Evolutionary conservation across 1,284 basidiomycete species (phyloP).

Genomic region (Sporisorium reilianum): DNA sequence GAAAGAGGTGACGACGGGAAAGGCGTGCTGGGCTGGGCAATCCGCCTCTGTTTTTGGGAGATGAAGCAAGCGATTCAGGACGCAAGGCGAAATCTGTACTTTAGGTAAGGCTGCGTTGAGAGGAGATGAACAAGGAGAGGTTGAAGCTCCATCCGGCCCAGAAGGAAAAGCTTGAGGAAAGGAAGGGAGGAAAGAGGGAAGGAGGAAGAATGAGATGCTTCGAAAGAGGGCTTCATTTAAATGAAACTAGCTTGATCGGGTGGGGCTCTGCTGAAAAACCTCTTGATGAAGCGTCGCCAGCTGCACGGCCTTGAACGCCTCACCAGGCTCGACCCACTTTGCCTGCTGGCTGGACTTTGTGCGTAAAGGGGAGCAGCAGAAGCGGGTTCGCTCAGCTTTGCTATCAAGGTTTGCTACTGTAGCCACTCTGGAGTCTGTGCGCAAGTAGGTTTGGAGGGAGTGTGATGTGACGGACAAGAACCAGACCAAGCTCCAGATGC

Average conservation of each 20-base stretch:
- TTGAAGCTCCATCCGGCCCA: slow-evolving; percentile 27
- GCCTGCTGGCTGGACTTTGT: background rate
- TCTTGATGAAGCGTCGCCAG: slow-evolving; percentile 11
- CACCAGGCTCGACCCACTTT: slow-evolving; percentile 21
- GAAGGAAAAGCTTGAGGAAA: slow-evolving; percentile 11
- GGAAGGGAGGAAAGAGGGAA: background rate
- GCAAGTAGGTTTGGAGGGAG: background rate
- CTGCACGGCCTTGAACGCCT: slow-evolving; percentile 12
- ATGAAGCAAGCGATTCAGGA: slow-evolving; percentile 16
- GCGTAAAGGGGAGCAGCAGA: background rate
- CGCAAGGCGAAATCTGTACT: slow-evolving; percentile 5
- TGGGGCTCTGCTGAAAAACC: slow-evolving; percentile 16
- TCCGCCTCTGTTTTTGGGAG: slow-evolving; percentile 5
- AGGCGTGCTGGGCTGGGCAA: slow-evolving; percentile 14
- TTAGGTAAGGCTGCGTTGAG: slow-evolving; percentile 9
- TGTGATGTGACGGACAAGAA: slow-evolving; percentile 12
- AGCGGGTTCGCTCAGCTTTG: background rate
- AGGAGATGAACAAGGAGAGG: slow-evolving; percentile 15
- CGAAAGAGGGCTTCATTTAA: slow-evolving; percentile 29
- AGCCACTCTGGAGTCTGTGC: background rate
- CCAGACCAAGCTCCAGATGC: slow-evolving; percentile 14
- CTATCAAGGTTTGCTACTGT: slow-evolving; percentile 18
- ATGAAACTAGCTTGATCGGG: slow-evolving; percentile 21
- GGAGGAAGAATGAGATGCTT: slow-evolving; percentile 11
- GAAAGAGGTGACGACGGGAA: slow-evolving; percentile 12